phyloP scores from a whole-genome alignment of 352 stramenopile genomes.

The Globisporangium echinulatum region DNA sequence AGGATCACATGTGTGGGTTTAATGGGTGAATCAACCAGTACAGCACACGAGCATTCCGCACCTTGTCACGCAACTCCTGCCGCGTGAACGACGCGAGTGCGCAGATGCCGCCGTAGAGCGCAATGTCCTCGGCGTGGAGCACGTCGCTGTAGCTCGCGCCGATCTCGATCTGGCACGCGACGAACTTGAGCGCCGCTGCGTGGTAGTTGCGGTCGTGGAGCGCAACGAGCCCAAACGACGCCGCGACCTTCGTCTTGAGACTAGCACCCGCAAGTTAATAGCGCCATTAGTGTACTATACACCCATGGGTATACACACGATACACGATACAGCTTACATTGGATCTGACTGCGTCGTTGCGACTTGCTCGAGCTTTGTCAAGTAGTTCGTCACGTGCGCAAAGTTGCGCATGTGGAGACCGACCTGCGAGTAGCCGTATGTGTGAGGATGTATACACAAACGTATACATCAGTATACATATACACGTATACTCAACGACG shows the following conservation, averaged over 20 bases:
- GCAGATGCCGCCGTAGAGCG: conserved; percentile 81
- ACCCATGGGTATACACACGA: not conserved
- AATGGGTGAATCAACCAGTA: too few relatives aligned
- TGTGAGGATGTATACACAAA: not conserved
- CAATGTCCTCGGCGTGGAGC: conserved; percentile 82
- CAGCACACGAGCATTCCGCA: conserved; percentile 6
- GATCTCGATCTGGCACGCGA: conserved; percentile 76
- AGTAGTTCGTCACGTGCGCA: conserved; percentile 79
- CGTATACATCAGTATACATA: too few relatives aligned
- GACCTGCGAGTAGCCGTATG: conserved; percentile 20
- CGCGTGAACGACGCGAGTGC: conserved; percentile 81
- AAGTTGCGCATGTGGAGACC: conserved; percentile 85
- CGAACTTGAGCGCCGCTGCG: conserved; percentile 68
- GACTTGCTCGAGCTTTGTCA: conserved; percentile 84
- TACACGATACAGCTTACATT: conserved; percentile 31
- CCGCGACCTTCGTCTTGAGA: conserved; percentile 77
- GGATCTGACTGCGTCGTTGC: conserved; percentile 53
- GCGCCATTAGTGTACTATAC: not conserved
- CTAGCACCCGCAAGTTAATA: conserved; percentile 17
- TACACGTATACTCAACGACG: too few relatives aligned
- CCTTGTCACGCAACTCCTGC: conserved; percentile 72
- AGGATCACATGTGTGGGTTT: conserved; percentile 1
- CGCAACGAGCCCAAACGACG: conserved; percentile 70
- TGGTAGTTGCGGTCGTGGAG: conserved; percentile 81
- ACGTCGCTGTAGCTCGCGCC: conserved; percentile 79